Conservation (phyloP, 176 grass and related monocot genomes). For the Aegilops sharonensis region DNA sequence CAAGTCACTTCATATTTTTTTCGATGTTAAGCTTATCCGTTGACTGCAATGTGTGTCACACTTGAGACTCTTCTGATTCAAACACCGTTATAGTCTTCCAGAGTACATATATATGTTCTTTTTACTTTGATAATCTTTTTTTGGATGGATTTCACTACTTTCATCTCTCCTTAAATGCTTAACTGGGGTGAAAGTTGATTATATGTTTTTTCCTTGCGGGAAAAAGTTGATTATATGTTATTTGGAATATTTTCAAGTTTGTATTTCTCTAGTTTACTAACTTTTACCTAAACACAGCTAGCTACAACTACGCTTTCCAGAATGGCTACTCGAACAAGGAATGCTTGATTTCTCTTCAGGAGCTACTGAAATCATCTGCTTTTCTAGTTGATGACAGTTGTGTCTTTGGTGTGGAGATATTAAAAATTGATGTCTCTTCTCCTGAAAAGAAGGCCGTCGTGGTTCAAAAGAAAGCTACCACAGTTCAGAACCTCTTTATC, state of each 20-base stretch:
- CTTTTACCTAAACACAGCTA: background rate
- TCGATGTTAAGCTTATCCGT: background rate
- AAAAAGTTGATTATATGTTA: no score
- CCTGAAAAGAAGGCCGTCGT: no score
- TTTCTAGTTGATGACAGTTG: constrained; percentile 15
- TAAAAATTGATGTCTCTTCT: no score
- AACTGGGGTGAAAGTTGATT: no score
- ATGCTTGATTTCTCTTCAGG: constrained; percentile 19
- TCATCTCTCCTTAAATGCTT: no score
- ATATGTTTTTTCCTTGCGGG: no score
- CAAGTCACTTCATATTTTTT: background rate
- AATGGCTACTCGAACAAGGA: background rate
- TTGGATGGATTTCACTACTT: no score
- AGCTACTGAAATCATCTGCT: constrained; percentile 28
- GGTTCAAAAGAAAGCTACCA: no score
- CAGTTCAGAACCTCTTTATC: no score
- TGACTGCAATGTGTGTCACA: background rate
- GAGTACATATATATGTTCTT: background rate
- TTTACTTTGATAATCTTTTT: no score
- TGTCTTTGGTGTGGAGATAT: no score
- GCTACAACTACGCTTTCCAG: background rate
- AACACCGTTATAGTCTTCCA: background rate
- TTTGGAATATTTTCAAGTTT: no score
- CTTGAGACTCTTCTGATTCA: background rate
- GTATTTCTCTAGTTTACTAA: background rate